Percentiles rank a stretch among this genome's conserved stretches.
These are phyloP conservation scores for Apiospora marii DNA, from an alignment of 2,329 filamentous ascomycete genomes.

Conservation along the genomic window DNA sequence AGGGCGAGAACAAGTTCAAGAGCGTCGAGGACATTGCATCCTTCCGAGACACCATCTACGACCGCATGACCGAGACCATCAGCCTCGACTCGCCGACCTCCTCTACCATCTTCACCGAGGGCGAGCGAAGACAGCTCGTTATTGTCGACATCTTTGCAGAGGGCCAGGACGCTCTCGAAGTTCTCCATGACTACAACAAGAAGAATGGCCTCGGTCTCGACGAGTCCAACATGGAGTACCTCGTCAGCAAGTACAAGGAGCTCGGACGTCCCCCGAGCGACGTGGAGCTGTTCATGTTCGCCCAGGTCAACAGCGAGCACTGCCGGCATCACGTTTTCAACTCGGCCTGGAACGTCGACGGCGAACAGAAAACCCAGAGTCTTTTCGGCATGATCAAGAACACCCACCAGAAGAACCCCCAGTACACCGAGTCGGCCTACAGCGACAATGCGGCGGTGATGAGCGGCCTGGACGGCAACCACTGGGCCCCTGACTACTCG, in stretches of 20 bases:
- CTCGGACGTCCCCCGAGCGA: constrained; percentile 73
- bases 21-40: constrained; percentile 58
- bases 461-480: constrained; percentile 73
- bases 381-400: constrained; percentile 97
- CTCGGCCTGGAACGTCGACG: constrained; percentile 94
- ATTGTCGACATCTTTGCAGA: constrained; percentile 77
- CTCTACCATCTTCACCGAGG: constrained; percentile 79
- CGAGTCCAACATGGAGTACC: constrained; percentile 87
- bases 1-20: constrained; percentile 47
- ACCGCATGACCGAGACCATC: constrained; percentile 95
- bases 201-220: constrained; percentile 87
- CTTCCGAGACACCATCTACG: constrained; percentile 78
- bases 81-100: constrained; percentile 72
- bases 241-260: constrained; percentile 82
- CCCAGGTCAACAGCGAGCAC: constrained; percentile 97
- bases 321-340: constrained; percentile 87
- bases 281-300: constrained; percentile 99
- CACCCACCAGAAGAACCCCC: constrained; percentile 83
- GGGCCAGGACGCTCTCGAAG: constrained; percentile 70
- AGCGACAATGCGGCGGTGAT: constrained; percentile 98
- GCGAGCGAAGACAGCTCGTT: constrained; percentile 67
- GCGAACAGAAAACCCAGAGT: constrained; percentile 77
- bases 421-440: constrained; percentile 92
- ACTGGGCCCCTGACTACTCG: constrained; percentile 87
- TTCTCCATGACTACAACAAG: constrained; percentile 84